Percentiles rank a stretch among this genome's conserved stretches.
These are phyloP conservation scores for Nakataea oryzae DNA, from an alignment of 2,329 filamentous ascomycete species.

Conservation along the genomic window DNA sequence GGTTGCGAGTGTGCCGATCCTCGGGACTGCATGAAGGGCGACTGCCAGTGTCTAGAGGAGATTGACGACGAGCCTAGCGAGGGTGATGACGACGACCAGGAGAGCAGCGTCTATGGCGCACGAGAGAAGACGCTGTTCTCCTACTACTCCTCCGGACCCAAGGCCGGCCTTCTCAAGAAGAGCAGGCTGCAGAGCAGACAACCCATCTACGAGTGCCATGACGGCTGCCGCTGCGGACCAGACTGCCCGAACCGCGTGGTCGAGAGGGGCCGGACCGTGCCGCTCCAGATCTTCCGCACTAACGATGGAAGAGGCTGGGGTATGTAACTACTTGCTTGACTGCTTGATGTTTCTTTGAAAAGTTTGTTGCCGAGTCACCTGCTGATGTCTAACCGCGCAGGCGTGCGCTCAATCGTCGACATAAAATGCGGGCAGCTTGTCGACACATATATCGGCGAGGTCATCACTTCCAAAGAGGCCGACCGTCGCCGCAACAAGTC, in stretches of 20 bases:
- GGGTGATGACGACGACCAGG: conserved; percentile 34
- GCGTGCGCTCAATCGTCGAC: conserved; percentile 52
- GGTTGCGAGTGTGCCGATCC: conserved; percentile 58
- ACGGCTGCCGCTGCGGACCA: conserved; percentile 52
- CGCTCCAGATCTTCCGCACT: conserved; percentile 70
- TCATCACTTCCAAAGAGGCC: conserved; percentile 55
- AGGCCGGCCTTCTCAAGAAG: conserved; percentile 40
- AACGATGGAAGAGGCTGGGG: conserved; percentile 61
- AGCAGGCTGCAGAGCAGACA: conserved; percentile 40
- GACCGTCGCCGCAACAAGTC: conserved; percentile 49
- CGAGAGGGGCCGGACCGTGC: conserved; percentile 59
- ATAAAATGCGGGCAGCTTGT: conserved; percentile 68
- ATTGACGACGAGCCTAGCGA: conserved; percentile 48
- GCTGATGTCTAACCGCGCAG: conserved; percentile 18
- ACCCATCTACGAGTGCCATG: conserved; percentile 74
- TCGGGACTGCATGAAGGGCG: conserved; percentile 55
- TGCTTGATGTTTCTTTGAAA: no score
- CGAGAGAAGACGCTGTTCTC: conserved; percentile 38
- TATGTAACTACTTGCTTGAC: no score
- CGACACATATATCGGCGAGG: conserved; percentile 66
- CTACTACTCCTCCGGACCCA: conserved; percentile 47
- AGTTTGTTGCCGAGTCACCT: not conserved
- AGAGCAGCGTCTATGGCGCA: conserved; percentile 11
- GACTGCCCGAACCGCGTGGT: conserved; percentile 68
- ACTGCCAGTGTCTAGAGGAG: conserved; percentile 54